Percentiles rank a stretch among this genome's conserved stretches.
phyloP scores from a whole-genome alignment of 2,329 filamentous ascomycete genomes.

The Fusarium setosum region DNA sequence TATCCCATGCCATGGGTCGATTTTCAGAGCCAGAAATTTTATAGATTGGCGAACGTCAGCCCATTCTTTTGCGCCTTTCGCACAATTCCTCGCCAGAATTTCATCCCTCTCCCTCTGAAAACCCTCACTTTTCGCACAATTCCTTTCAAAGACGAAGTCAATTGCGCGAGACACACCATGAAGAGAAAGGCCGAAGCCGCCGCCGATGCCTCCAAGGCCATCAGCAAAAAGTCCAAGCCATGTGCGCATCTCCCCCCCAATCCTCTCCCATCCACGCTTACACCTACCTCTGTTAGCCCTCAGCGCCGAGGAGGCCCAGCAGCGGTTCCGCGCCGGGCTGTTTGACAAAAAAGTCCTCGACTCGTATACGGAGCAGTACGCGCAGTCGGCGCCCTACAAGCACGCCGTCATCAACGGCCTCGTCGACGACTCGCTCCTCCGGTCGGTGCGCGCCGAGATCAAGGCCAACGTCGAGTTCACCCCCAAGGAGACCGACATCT shows the following conservation, averaged over 20 bases:
- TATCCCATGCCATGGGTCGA: conserved; percentile 37
- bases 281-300: conserved; percentile 53
- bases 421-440: conserved; percentile 84
- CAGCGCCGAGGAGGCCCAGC: conserved; percentile 60
- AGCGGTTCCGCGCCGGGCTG: conserved; percentile 73
- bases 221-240: conserved; percentile 66
- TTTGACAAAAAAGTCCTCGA: conserved; percentile 70
- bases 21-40: conserved; percentile 40
- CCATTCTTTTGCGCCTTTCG: conserved; percentile 37
- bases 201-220: conserved; percentile 54
- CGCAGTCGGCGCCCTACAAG: conserved; percentile 79
- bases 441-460: conserved; percentile 89
- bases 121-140: conserved; percentile 8
- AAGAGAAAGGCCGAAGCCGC: conserved; percentile 70
- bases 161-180: conserved; percentile 51
- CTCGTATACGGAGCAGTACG: conserved; percentile 71
- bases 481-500: conserved; percentile 98
- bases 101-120: conserved; percentile 8
- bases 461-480: conserved; percentile 93
- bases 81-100: conserved; percentile 15
- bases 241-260: conserved; percentile 51
- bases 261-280: conserved; percentile 14
- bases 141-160: conserved; percentile 18
- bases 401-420: conserved; percentile 89
- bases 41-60: conserved; percentile 44